phyloP scores from a whole-genome alignment of 306 rosid species.

The Acacia crassicarpa region DNA sequence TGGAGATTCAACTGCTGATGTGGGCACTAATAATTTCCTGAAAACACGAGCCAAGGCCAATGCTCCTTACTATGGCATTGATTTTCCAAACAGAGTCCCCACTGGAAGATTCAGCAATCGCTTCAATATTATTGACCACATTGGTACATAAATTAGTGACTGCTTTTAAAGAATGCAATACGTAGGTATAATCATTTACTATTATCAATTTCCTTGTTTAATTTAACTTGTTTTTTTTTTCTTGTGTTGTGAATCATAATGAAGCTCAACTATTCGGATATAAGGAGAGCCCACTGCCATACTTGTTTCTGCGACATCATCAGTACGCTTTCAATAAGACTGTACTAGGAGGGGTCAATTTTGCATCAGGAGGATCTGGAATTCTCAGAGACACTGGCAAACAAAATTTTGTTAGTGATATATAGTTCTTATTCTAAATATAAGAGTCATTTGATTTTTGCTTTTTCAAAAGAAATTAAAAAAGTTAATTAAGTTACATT shows the following conservation, averaged over 20 bases:
- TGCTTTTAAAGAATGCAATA: background rate
- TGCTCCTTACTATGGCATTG: slow-evolving; percentile 47
- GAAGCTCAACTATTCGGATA: slow-evolving; percentile 41
- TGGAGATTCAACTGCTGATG: slow-evolving; percentile 61
- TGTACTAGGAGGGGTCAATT: slow-evolving; percentile 45
- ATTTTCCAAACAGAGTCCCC: slow-evolving; percentile 39
- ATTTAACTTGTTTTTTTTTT: background rate
- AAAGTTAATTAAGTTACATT: too few relatives aligned
- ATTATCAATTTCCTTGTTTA: background rate
- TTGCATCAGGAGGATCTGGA: slow-evolving; percentile 62
- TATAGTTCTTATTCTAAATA: too few relatives aligned
- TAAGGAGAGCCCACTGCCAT: slow-evolving; percentile 51
- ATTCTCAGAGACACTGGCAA: slow-evolving; percentile 42
- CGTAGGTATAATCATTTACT: background rate
- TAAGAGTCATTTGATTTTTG: too few relatives aligned
- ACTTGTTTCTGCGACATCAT: slow-evolving; percentile 16
- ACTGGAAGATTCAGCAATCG: slow-evolving; percentile 71
- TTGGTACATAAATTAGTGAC: slow-evolving; percentile 34
- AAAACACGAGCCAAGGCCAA: slow-evolving; percentile 35
- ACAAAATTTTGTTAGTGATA: slow-evolving; percentile 25
- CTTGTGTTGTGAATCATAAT: background rate
- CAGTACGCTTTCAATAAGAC: slow-evolving; percentile 22
- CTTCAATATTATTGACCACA: slow-evolving; percentile 51
- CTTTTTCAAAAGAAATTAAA: too few relatives aligned
- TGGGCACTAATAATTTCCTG: slow-evolving; percentile 56